Base-by-base conservation (phyloP, 495 filamentous ascomycete genomes). In the Hypomontagnella submonticulosa region DNA sequence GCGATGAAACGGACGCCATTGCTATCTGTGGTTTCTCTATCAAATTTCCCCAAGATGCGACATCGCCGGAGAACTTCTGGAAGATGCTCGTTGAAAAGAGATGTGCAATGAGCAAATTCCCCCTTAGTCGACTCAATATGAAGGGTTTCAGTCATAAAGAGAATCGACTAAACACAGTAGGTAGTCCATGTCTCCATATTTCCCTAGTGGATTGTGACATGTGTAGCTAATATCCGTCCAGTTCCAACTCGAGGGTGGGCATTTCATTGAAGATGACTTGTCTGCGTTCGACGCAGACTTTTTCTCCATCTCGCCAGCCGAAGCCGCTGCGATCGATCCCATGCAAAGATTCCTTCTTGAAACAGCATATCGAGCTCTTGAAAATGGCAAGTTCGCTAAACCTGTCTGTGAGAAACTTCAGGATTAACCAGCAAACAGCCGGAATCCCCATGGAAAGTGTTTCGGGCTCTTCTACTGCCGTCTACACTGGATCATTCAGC, bases 221-320 rank as follows among this genome's bases (percentile, higher is more conserved):
- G 6, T 6, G 9, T 40, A 40, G 36, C 38, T 63, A 33, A 54
- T 37, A 6, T 13, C 2, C 10, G n/a, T 19, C 5, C 15, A 66
- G 62, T 38, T 59, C 11, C 62, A 41, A 16, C 16, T 61, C 1
- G 44, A 44, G 19, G 66, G 71, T n/a, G 71, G 57, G 0, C 68
- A 73, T 44, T 74, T 76, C 56, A 49, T 77, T 16, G 10, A 49
- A 13, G 75, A 83, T 10, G 78, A 85, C 58, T 12, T 82, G 6
- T 69, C 70, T 10, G 47, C 48, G 0, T 87, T 86, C 64, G 84
- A 77, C 44, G 63, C 73, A 0, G 8, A 37, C 2, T 88, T 88
- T 76, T 89, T 89, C 72, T 75, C 75, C 10, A 82, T 86, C 36
- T 77, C 78, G 0, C 72, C 80, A 4, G 67, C 73, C 0, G 85